Evolutionary conservation across 1,284 basidiomycete species (phyloP), one percentile per base, ranked within the genome.

Genomic region (Peniophora sp.): DNA sequence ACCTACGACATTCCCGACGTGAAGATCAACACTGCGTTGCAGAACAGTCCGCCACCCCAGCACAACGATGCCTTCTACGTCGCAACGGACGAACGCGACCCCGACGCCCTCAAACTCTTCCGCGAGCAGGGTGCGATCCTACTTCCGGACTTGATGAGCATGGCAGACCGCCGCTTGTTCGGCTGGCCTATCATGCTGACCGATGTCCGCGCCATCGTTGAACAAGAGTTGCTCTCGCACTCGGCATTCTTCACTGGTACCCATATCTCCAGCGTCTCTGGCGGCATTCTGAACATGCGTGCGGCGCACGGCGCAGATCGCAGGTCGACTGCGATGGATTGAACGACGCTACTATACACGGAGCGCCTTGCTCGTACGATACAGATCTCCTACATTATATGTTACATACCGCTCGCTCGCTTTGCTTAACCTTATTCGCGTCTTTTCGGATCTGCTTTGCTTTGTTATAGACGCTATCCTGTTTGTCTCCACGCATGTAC

Each of bases 51-150:
- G 10, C 50, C 49, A 2, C 57, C 57, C 10, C 47, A 27, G 0
- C 24, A 34, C 3, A 52, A 52, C 15, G 57, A 58, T 46, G 27
- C 47, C 49, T 76, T 68, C 56, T 77, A 71, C 56, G 62, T 77
- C 18, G 74, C 75, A 1, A 75, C 75, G 8, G 75, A 75, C 50
- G 75, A 76, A 51, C 67, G 71, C 18, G 61, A 67, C 49, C 57
- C 62, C 0, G 55, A 55, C 0, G 65, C 64, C 3, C 59, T 77
- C 12, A 32, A 61, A 3, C 66, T 67, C 53, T 60, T 74, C 23
- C 58, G 62, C 20, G 57, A 62, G 0, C 59, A 65, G 23, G 69
- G 71, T 23, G 74, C 64, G 1, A 46, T 77, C 17, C 56, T 78
- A 50, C 62, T 78, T 45, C 41, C 58, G 15, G 74, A 77, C 54